phyloP scores from a whole-genome alignment of 129 eudicot species.

The Lactuca sativa region DNA sequence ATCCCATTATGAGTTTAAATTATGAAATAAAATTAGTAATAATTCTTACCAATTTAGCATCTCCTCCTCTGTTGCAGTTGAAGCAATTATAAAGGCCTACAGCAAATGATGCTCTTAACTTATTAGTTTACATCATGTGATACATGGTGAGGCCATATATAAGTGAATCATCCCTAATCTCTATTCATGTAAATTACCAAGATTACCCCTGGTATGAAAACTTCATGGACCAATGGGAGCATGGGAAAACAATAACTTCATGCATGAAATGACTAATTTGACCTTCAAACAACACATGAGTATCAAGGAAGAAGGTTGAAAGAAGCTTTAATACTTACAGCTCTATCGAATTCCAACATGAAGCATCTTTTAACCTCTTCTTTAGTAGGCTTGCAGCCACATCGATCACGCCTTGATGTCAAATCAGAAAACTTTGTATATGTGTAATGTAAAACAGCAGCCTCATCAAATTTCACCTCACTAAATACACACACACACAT shows the following conservation, averaged over 20 bases:
- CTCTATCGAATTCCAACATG: slow-evolving; percentile 56
- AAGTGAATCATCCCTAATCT: not conserved
- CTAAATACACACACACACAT: slow-evolving; percentile 32
- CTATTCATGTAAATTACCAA: not conserved
- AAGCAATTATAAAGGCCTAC: slow-evolving; percentile 60
- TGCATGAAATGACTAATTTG: not conserved
- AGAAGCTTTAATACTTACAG: slow-evolving; percentile 47
- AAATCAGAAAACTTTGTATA: slow-evolving; percentile 74
- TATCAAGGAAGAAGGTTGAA: not conserved
- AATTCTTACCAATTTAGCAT: slow-evolving; percentile 48
- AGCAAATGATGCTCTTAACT: slow-evolving; percentile 10
- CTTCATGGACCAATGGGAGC: not conserved
- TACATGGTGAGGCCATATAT: not conserved
- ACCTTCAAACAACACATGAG: not conserved
- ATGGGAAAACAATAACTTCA: not conserved
- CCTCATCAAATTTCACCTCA: slow-evolving; percentile 58
- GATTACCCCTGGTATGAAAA: not conserved
- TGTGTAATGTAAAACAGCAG: slow-evolving; percentile 70
- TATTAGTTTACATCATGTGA: slow-evolving; percentile 1
- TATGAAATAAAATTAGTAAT: slow-evolving; percentile 1
- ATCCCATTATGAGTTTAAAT: not conserved
- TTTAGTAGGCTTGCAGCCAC: slow-evolving; percentile 79
- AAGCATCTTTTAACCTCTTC: slow-evolving; percentile 36
- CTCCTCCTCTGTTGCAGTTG: slow-evolving; percentile 51
- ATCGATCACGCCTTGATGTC: slow-evolving; percentile 80